Evolutionary conservation across 179 eudicot species (phyloP).

Genomic region (Vitellaria paradoxa): DNA sequence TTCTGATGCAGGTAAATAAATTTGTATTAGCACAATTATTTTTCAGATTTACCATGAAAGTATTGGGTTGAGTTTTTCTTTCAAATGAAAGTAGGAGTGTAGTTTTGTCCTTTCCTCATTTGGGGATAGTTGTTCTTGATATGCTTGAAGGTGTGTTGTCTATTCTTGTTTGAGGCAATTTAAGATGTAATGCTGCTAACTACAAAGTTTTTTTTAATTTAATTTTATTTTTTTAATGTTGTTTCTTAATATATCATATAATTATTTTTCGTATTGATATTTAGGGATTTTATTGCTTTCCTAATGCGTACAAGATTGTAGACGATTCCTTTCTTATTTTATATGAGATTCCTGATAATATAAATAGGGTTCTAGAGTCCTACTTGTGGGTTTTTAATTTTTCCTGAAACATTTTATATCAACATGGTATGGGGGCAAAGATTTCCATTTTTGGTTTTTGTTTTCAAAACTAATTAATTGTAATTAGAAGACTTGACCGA

Average conservation of each 20-base stretch:
- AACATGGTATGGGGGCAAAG: no score
- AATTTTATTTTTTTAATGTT: neutral
- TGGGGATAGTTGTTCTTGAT: neutral
- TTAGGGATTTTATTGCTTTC: no score
- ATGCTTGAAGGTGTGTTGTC: neutral
- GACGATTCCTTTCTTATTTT: no score
- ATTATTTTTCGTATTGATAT: no score
- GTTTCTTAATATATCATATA: neutral
- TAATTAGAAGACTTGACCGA: no score
- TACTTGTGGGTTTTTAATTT: no score
- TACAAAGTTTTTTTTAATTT: neutral
- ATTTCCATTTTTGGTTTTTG: no score
- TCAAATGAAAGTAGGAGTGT: neutral
- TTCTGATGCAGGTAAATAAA: conserved; percentile 74
- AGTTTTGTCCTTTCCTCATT: neutral
- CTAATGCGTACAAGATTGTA: no score
- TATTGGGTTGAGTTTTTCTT: neutral
- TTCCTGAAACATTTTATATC: no score
- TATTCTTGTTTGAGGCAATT: neutral
- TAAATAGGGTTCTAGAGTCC: no score
- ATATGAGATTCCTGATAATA: no score
- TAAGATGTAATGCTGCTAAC: neutral
- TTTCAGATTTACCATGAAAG: conserved; percentile 4
- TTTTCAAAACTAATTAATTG: no score
- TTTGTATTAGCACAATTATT: neutral